Percentiles rank a stretch among this genome's conserved stretches.
Conservation (phyloP, 1,139 yeast genomes). For the Ogataea hybrid region DNA sequence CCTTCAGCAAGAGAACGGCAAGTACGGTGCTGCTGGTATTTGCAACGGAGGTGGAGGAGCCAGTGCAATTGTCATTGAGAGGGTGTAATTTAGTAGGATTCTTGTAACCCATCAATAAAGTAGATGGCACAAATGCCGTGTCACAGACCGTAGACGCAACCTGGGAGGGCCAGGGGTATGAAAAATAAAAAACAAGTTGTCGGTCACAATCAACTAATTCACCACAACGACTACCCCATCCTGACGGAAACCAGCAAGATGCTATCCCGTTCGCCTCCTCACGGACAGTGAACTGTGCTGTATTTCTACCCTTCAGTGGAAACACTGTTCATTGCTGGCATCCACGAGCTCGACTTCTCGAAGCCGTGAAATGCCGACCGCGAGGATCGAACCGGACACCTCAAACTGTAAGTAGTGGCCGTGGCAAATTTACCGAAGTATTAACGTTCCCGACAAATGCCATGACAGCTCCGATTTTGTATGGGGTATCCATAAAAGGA, state of each 20-base stretch:
- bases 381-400: constrained; percentile 71
- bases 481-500: background rate
- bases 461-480: constrained; percentile 48
- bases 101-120: no score
- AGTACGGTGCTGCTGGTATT: constrained; percentile 89
- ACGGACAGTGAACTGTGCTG: constrained; percentile 71
- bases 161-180: no score
- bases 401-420: constrained; percentile 30
- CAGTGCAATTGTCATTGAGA: constrained; percentile 75
- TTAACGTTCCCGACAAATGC: constrained; percentile 59
- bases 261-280: constrained; percentile 66
- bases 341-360: constrained; percentile 47
- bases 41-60: constrained; percentile 99
- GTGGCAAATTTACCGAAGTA: constrained; percentile 22
- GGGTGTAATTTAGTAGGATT: constrained; percentile 15
- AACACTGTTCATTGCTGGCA: constrained; percentile 52
- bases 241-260: constrained; percentile 37
- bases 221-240: constrained; percentile 27
- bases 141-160: no score
- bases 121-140: no score
- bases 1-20: constrained; percentile 79
- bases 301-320: constrained; percentile 72
- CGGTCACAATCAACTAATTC: constrained; percentile 28
- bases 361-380: constrained; percentile 47
- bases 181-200: constrained; percentile 13